Percentiles rank a stretch among this genome's conserved stretches.
Conservation (phyloP, 108 stramenopile species). For the Pseudonitzschia delicatissima region DNA sequence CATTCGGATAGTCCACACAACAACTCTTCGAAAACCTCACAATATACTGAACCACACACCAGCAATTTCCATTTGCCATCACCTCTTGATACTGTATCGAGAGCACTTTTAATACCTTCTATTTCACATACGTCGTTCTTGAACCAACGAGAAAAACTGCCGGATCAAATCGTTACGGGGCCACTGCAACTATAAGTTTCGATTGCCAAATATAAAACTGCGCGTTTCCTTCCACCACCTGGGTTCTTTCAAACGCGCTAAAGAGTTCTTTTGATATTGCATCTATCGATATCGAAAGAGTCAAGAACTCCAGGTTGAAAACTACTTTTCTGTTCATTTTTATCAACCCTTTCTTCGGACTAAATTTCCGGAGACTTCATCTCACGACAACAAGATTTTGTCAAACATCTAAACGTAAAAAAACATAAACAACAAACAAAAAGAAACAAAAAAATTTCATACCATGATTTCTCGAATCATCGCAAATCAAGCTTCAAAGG, state of each 20-base stretch:
- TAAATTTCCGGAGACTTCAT: too few species aligned
- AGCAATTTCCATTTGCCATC: too few species aligned
- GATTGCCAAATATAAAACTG: constrained; percentile 6
- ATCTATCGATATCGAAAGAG: not conserved
- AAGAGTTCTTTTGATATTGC: not conserved
- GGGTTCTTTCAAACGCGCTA: constrained; percentile 15
- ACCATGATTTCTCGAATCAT: constrained; percentile 5
- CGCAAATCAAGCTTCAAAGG: not conserved
- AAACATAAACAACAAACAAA: not conserved
- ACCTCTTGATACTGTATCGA: too few species aligned
- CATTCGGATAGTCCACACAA: too few species aligned
- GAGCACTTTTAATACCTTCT: too few species aligned
- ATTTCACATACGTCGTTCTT: too few species aligned
- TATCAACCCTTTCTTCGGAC: too few species aligned
- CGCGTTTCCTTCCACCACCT: constrained; percentile 11
- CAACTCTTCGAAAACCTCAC: too few species aligned
- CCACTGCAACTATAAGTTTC: not conserved
- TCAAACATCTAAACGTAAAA: not conserved
- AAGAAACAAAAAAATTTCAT: not conserved
- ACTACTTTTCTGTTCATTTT: not conserved
- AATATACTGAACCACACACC: too few species aligned
- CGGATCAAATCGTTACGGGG: too few species aligned
- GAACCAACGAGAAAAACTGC: too few species aligned
- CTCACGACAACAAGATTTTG: not conserved
- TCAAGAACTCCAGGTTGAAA: constrained; percentile 1